Evolutionary conservation across 768 basidiomycete genomes (phyloP), one percentile per base, ranked within the genome.

Genomic region (Phlebiopsis flavidoalba): DNA sequence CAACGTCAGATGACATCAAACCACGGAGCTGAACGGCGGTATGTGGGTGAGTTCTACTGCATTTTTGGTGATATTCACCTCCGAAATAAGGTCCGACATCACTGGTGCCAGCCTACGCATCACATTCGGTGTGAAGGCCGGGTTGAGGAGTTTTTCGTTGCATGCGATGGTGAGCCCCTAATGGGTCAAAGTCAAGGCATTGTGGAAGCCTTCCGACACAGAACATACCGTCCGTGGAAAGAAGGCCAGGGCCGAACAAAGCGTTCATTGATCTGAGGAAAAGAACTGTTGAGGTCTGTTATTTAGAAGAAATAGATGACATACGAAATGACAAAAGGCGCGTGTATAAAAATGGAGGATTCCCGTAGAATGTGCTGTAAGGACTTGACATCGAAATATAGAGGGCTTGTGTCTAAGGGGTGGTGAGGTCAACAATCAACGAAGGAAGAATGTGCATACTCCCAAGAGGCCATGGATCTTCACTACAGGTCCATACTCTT

Each of bases 41-140:
- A 3, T 22, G 12, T 31, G 14, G 33, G 3, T 36, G 33, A 37
- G 6, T 1, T 21, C 12, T n/a, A 5, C 10, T 10, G 12, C 12
- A 15, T 22, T 52, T 22, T 7, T 40, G 12, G 8, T 4, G 26
- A n/a, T 1, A 55, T 57, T 11, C 10, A 70, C 68, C 61, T 56
- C 54, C 40, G 66, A 60, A 15, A 40, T 51, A 6, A 69, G 60
- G 10, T 52, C 46, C 58, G 66, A 66, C 59, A 73, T 70, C 0
- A 69, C 52, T 0, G 71, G 71, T 5, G 64, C 54, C 52, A 72
- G 55, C 22, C 60, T 26, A 3, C 69, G 67, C 65, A 71, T 70
- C 43, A 72, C 66, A 21, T 51, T 61, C 46, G 61, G 57, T 1
- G 71, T 70, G 59, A 73, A 73, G 22, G 67, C 69, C 1, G 72